phyloP scores from a whole-genome alignment of 2,329 filamentous ascomycete species.

The Colletotrichum musicola region DNA sequence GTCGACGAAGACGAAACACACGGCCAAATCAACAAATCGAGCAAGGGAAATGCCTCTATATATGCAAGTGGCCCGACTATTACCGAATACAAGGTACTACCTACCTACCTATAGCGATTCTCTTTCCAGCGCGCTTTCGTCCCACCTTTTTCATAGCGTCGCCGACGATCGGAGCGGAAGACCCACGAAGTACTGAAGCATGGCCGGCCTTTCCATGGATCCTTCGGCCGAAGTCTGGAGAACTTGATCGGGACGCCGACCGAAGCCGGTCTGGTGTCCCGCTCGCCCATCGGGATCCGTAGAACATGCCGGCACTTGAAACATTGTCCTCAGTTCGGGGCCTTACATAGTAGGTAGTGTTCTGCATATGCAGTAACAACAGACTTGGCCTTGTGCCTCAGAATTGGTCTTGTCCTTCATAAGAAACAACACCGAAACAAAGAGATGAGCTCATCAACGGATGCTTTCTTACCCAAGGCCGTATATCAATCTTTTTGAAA shows the following conservation, averaged over 20 bases:
- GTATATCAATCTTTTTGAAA: neutral
- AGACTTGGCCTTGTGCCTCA: no score
- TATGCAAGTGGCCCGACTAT: neutral
- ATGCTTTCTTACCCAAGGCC: neutral
- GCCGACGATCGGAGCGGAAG: constrained; percentile 28
- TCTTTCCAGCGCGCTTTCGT: neutral
- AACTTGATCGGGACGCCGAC: constrained; percentile 5
- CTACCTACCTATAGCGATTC: neutral
- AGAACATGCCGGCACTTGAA: neutral
- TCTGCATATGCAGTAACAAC: neutral
- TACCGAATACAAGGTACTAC: neutral
- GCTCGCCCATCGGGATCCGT: neutral
- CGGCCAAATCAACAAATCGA: neutral
- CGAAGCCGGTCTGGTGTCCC: constrained; percentile 7
- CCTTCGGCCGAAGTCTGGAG: neutral
- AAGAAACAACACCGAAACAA: constrained; percentile 6
- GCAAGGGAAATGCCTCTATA: neutral
- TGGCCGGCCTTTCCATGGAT: constrained; percentile 10
- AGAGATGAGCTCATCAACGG: neutral
- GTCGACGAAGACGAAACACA: neutral
- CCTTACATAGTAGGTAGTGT: neutral
- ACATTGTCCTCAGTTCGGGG: neutral
- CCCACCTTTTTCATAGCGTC: neutral
- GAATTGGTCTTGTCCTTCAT: neutral
- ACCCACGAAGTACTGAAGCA: neutral